These are phyloP conservation scores for Solanum hybrid DNA, from an alignment of 305 asterid genomes.

Conservation along the genomic window DNA sequence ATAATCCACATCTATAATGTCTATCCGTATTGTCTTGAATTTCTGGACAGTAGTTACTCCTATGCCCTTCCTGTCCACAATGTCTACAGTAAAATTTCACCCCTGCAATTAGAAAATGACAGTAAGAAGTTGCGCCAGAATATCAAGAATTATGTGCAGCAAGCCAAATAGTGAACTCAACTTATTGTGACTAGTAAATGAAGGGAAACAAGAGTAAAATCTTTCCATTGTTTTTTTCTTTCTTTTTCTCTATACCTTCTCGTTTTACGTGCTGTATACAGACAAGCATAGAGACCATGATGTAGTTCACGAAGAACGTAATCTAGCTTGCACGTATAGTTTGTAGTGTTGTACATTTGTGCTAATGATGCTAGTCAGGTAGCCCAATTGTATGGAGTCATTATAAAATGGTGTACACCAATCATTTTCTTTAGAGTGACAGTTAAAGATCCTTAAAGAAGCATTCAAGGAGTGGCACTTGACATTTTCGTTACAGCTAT, in stretches of 20 bases:
- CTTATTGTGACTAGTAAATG: background rate
- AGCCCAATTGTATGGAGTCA: no score
- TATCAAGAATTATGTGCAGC: background rate
- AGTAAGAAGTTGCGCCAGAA: background rate
- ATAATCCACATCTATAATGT: conserved; percentile 54
- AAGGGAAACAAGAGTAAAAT: background rate
- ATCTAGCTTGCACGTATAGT: background rate
- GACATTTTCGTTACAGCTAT: no score
- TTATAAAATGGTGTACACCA: no score
- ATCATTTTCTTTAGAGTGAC: no score
- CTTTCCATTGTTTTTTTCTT: background rate
- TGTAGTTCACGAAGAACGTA: background rate
- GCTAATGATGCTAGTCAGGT: background rate
- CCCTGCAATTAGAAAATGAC: conserved; percentile 27
- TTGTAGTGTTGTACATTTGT: background rate
- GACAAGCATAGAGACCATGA: background rate
- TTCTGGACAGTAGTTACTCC: conserved; percentile 75
- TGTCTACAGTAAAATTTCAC: conserved; percentile 56
- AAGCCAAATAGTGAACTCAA: background rate
- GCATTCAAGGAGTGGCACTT: no score
- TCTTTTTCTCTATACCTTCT: background rate
- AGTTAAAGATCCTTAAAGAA: no score
- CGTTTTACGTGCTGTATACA: background rate
- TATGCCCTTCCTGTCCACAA: conserved; percentile 84
- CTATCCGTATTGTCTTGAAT: conserved; percentile 25